Base-by-base conservation (phyloP, 176 grass and related monocot genomes). In the Cenchrus purpureus region DNA sequence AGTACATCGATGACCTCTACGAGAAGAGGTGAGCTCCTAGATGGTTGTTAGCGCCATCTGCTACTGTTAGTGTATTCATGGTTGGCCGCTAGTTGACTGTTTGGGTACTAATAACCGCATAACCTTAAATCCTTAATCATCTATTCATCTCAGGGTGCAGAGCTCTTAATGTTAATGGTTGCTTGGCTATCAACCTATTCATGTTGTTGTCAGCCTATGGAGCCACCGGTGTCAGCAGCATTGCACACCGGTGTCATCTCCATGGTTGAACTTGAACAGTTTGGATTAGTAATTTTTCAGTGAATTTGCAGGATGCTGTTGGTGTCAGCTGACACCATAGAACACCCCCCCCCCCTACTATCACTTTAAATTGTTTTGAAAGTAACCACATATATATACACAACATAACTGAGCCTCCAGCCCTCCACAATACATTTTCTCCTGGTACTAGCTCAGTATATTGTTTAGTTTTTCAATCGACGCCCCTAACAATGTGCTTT, bases 1-100 rank as follows among this genome's bases (percentile, higher is more conserved):
- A 91, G 65, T 90, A 87, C 66, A 82, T 95, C 4, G 86, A 92
- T 44, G 85, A 60, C 65, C 91, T 92, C 77, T 91, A 92, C 42
- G 91, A 92, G 78, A 95, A 95, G 90, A 92, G 92, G 92, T 92
- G 84, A 51, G 46, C 4, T 25, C 16, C 65, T 81, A 62, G 2
- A 20, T 57, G 6, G 8, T 9, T 25, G 12, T 22, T 25, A 17
- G 5, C 19, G 6, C 2, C 13, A 12, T 58, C 15, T 56, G 13
- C 25, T 75, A 64, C 9, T 54, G 10, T 19, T 71, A 32, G 22
- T 61, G 70, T 65, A 61, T 53, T 17, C 48, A 65, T 11, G 58
- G 19, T 74, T 75, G 45, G 15, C 8, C 22, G 20, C 12, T 59
- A 72, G 53, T 76, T 76, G 32, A 43, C 42, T 78, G 54, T 14